These are phyloP conservation scores for Rhodosporidiobolus sp. DNA, from an alignment of 768 basidiomycete genomes.

Conservation along the genomic window DNA sequence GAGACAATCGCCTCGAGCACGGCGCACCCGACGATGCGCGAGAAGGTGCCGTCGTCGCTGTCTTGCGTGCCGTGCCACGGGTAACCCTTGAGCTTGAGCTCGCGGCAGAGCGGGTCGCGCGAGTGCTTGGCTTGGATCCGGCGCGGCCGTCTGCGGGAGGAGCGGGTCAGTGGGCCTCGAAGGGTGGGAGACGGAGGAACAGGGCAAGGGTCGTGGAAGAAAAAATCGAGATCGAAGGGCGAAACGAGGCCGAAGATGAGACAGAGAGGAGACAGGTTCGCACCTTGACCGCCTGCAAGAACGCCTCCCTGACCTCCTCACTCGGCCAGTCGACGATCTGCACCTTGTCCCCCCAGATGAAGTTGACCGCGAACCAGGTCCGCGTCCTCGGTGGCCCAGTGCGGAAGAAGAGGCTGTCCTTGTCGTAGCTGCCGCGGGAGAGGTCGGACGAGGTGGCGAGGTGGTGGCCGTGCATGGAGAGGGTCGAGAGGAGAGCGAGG, in stretches of 20 bases:
- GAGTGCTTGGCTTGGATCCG: not conserved
- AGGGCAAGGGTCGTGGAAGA: no score
- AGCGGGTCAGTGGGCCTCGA: no score
- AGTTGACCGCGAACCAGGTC: not conserved
- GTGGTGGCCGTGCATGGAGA: not conserved
- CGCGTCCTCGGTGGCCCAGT: not conserved
- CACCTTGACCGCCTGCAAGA: not conserved
- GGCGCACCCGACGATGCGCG: not conserved
- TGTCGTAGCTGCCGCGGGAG: not conserved
- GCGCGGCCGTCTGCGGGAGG: not conserved
- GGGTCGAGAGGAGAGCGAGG: not conserved
- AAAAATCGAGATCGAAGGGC: not conserved
- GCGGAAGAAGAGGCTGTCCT: conserved; percentile 1
- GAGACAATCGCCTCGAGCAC: not conserved
- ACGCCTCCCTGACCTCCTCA: not conserved
- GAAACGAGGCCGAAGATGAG: not conserved
- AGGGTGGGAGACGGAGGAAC: no score
- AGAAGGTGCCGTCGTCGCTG: not conserved
- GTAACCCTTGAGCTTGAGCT: not conserved
- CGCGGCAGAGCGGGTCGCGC: no score
- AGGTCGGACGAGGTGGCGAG: not conserved
- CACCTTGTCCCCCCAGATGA: not conserved
- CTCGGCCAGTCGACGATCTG: not conserved
- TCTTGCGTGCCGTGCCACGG: not conserved
- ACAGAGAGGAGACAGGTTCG: not conserved